phyloP scores from a whole-genome alignment of 805 yeast species.

The Cyberlindnera euphorbiiphila region DNA sequence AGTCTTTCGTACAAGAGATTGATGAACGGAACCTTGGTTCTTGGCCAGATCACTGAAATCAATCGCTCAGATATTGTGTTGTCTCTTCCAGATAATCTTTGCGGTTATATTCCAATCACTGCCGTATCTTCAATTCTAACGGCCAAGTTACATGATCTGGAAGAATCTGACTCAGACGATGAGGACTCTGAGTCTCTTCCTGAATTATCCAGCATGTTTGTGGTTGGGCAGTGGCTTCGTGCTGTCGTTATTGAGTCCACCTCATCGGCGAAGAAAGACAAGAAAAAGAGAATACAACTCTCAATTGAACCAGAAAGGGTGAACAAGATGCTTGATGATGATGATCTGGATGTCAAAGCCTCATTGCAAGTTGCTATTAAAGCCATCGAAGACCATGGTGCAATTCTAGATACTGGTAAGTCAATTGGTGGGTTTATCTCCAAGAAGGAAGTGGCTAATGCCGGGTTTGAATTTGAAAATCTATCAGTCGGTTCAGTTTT shows the following conservation, averaged over 20 bases:
- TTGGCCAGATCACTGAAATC: constrained; percentile 71
- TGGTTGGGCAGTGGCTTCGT: constrained; percentile 80
- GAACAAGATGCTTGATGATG: constrained; percentile 55
- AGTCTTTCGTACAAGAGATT: constrained; percentile 58
- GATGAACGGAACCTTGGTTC: constrained; percentile 64
- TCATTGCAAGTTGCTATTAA: constrained; percentile 72
- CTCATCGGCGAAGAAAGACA: constrained; percentile 35
- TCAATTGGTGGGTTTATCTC: constrained; percentile 69
- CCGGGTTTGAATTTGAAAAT: constrained; percentile 33
- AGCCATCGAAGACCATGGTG: constrained; percentile 91
- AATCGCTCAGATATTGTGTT: constrained; percentile 61
- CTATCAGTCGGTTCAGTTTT: constrained; percentile 64
- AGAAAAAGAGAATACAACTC: constrained; percentile 62
- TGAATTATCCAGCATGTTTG: constrained; percentile 48
- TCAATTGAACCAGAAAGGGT: constrained; percentile 71
- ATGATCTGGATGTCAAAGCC: constrained; percentile 60
- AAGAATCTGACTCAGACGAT: constrained; percentile 36
- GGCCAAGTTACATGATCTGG: constrained; percentile 37
- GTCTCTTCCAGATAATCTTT: constrained; percentile 74
- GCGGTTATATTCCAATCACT: constrained; percentile 75
- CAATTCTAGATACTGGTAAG: constrained; percentile 67
- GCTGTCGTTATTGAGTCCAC: constrained; percentile 65
- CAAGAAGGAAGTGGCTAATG: constrained; percentile 53
- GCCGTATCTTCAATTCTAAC: constrained; percentile 65
- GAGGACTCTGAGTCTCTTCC: constrained; percentile 46